Base-by-base conservation (phyloP, 192 early-diverging fungal species). In the Coemansia sp. region DNA sequence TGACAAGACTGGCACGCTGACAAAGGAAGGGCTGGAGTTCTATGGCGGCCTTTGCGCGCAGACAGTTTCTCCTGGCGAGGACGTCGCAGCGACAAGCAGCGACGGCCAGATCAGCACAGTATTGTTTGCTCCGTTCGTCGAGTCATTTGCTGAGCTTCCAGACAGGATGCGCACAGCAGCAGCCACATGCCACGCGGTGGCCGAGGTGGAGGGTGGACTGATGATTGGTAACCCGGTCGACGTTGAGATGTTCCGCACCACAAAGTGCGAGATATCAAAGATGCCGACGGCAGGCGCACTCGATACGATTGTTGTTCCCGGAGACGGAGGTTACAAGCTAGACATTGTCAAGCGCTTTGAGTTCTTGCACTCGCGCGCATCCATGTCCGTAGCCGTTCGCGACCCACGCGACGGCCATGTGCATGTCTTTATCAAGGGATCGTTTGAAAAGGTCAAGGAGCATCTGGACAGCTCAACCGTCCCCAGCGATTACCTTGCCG, bases 371-470 rank as follows among this genome's bases (percentile, higher is more conserved):
- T 77, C 86, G 21, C 84, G 88, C 41, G 85, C 85, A 66, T 90
- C 88, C 57, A 92, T 92, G 91, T 87, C 88, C 5, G 88, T 86
- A 18, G 80, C 88, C 24, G 79, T 89, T 38, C 72, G 80, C 10
- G 90, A 92, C 67, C 68, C 72, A 26, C 55, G 62, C 39, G 70
- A 72, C 51, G 83, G 83, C 64, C 77, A 85, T 33, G 62, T 86
- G 35, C 85, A 88, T 62, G 83, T 89, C 7, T 91, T 89, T 69
- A 75, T 89, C 66, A 91, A 90, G 69, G 90, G 90, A 60, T 68
- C 66, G 20, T 68, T 68, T n/a, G 66, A 70, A 23, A 57, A 70
- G 34, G 74, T 93, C 45, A 85, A 85, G 62, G 87, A 88, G 39
- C 68, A 89, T 35, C 72, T 70, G 66, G 75, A 80, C 38, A 73